phyloP scores from a whole-genome alignment of 805 yeast genomes.

The Groenewaldozyma salmanticensis region DNA sequence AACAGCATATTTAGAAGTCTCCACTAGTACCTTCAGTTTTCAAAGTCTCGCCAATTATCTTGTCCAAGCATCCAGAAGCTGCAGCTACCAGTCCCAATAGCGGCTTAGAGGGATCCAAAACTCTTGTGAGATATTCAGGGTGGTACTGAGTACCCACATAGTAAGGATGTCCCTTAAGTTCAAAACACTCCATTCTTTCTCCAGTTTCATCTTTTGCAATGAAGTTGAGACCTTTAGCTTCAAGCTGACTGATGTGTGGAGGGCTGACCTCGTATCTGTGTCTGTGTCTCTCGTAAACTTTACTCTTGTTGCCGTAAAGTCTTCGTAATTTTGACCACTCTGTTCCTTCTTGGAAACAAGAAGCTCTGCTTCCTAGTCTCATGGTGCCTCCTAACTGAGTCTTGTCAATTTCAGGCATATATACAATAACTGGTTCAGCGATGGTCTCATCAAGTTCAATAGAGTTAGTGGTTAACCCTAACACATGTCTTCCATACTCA shows the following conservation, averaged over 20 bases:
- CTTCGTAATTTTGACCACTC: conserved; percentile 63
- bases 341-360: conserved; percentile 61
- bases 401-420: conserved; percentile 98
- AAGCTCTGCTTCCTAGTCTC: conserved; percentile 93
- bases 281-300: conserved; percentile 89
- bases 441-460: conserved; percentile 70
- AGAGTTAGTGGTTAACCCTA: conserved; percentile 53
- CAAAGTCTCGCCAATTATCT: too few relatives aligned
- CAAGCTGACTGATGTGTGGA: conserved; percentile 57
- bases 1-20: too few relatives aligned
- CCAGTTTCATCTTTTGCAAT: conserved; percentile 90
- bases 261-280: conserved; percentile 98
- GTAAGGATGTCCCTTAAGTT: conserved; percentile 78
- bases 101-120: conserved; percentile 92
- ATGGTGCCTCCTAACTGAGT: conserved; percentile 96
- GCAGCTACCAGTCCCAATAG: conserved; percentile 96
- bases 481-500: conserved; percentile 76
- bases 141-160: conserved; percentile 96
- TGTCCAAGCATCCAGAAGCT: conserved; percentile 69
- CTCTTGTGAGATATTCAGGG: conserved; percentile 96
- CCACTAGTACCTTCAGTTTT: too few relatives aligned
- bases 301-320: conserved; percentile 62
- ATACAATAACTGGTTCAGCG: conserved; percentile 67
- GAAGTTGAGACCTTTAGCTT: conserved; percentile 69
- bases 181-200: conserved; percentile 90